Base-by-base conservation (phyloP, 2,329 filamentous ascomycete species). In the Stromatinia cepivora region DNA sequence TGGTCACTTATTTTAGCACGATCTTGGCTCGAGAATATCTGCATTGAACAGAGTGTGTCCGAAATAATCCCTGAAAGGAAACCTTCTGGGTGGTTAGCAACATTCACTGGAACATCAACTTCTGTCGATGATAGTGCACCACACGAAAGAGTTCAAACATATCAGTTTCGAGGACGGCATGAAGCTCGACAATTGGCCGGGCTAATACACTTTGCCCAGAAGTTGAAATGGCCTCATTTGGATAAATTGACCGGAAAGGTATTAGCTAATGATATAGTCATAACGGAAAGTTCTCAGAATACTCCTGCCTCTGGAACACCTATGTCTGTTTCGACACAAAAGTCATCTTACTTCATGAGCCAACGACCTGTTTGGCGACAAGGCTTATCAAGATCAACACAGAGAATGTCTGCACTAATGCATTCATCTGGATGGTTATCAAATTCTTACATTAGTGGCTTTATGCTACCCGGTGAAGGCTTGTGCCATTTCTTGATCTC, bases 1-100 rank as follows among this genome's bases (percentile, higher is more conserved):
- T 91, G 88, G 88, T 90, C 88, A 5, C 79, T 91, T 52, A 81
- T 90, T 53, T 81, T 91, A 45, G 88, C 88, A 22, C 82, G 87
- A 36, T 83, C 84, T 56, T 91, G 88, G 88, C 82, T 91, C n/a
- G 86, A 90, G 71, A 90, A 91, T 70, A 88, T 91, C 42, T 83
- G 84, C 11, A 81, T 91, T 34, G 82, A 84, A 65, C 85, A 82
- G 72, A 79, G 81, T 36, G 79, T 82, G 62, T 46, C 70, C 34
- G 71, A 73, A 13, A 46, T 66, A 10, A 34, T 64, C 20, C 48
- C 64, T 1, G 72, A 75, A 65, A 79, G 74, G 71, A 80, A 77
- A 74, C 77, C 72, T 71, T 77, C 73, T 71, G 76, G 75, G 75
- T 90, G 87, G 87, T 79, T 90, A 45, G 85, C 86, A 0, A 83